Evolutionary conservation across 306 rosid genomes (phyloP).

Genomic region (Cicer cuneatum): DNA sequence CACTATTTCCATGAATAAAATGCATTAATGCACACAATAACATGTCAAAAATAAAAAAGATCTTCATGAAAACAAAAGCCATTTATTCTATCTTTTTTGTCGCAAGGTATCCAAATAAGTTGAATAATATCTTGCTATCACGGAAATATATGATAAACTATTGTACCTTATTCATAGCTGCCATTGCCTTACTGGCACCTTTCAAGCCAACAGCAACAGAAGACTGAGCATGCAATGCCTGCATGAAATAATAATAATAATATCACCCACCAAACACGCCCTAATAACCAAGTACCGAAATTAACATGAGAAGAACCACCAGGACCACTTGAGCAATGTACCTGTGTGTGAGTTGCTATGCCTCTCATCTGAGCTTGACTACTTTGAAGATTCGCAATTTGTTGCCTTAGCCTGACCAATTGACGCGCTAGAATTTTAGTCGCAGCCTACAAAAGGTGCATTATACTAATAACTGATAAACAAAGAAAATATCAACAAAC

Average conservation of each 20-base stretch:
- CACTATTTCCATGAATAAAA: conserved; percentile 18
- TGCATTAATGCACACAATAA: not conserved
- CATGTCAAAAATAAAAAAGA: not conserved
- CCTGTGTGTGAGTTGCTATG: conserved; percentile 97
- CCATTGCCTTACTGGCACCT: conserved; percentile 91
- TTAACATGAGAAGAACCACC: not conserved
- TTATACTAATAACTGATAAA: not conserved
- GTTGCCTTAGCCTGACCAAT: conserved; percentile 91
- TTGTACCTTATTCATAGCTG: conserved; percentile 84
- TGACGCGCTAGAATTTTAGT: conserved; percentile 93
- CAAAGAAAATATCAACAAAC: conserved; percentile 18
- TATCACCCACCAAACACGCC: not conserved
- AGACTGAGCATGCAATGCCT: conserved; percentile 92
- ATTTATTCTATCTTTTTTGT: conserved; percentile 6
- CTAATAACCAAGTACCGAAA: not conserved
- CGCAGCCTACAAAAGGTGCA: conserved; percentile 64
- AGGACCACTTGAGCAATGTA: conserved; percentile 39
- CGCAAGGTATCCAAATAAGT: not conserved
- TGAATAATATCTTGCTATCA: not conserved
- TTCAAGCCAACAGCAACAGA: conserved; percentile 94
- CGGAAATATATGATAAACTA: not conserved
- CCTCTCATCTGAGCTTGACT: conserved; percentile 99
- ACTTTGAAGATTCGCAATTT: conserved; percentile 88
- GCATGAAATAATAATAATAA: conserved; percentile 49
- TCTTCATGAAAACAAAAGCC: not conserved